Base-by-base conservation (phyloP, 768 basidiomycete genomes). In the Boletus barrowsii region DNA sequence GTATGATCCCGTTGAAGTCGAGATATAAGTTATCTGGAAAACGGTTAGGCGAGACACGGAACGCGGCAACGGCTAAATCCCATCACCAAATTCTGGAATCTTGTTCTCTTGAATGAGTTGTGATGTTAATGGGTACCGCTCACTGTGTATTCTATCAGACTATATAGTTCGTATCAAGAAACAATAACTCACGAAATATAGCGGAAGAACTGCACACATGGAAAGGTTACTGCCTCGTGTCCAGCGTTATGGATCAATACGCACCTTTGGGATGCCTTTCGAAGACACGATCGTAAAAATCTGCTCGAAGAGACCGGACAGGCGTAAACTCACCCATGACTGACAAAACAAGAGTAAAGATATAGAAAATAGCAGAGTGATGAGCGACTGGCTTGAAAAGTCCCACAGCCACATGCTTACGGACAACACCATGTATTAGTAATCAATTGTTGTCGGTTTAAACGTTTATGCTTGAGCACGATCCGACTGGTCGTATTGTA, bases 91-190 rank as follows among this genome's bases (percentile, higher is more conserved):
- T 73, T 98, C 97, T 15, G 94, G 96, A 57, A 99, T 98, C 78
- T 94, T 93, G 76, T 98, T 97, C 77, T 97, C 94, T 71, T 96
- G 86, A 59, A 98, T 97, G 54, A 98, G 79, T 71, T 98, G 97
- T 17, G 96, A 98, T 15, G 95, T 99, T 61, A 99, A 82, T 47
- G 97, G 96, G 71, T 99, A 99, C 57, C 97, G 87, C 77, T 98
- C 97, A 57, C 93, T 96, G 66, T 10, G 3, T 3, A 41, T 22
- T 32, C 15, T 10, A 41, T 72, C 42, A 68, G 55, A 36, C 10
- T 10, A 54, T 37, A 62, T 33, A 15, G 3, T 33, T 24, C 46
- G 6, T 20, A 14, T 15, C 18, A 10, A 18, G 15, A 33, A 29
- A 18, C 9, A 10, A 20, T 7, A 4, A 76, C 90, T 64, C 72